Evolutionary conservation across 352 stramenopile genomes (phyloP), one percentile per base, ranked within the genome.

Genomic region (Pythium plurisporium): DNA sequence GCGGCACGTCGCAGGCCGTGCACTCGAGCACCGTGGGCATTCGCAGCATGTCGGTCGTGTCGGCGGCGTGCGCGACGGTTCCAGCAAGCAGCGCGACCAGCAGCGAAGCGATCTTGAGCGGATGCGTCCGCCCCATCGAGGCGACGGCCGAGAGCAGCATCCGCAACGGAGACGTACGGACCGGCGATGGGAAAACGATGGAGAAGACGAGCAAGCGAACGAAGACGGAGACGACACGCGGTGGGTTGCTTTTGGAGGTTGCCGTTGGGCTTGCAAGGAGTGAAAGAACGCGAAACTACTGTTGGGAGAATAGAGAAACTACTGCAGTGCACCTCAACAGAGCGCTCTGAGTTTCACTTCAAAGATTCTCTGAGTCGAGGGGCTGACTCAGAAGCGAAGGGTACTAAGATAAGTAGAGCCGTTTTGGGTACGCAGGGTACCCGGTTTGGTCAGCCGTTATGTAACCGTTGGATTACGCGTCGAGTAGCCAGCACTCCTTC

Each of bases 1-100:
- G 38, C 10, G 81, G 81, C 30, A 85, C 70, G 64, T 87, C 80
- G 48, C 80, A 90, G 10, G 74, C 64, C 30, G 58, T 70, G 52
- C 80, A 90, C 38, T 69, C 57, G 37, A 70, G 51, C 17, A 72
- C 29, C 17, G 54, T 55, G 12, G 58, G 59, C 49, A 71, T 41
- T 33, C 25, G 31, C 6, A 59, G 29, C 26, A 56, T 26, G 22
- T 40, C 33, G 22, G 57, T 44, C 9, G 34, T 33, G 12, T 11
- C 42, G 5, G 31, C 23, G 15, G 25, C 53, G 17, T n/a, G n/a
- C n/a, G n/a, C n/a, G n/a, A n/a, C n/a, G n/a, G n/a, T n/a, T n/a
- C n/a, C n/a, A n/a, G n/a, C n/a, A n/a, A n/a, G n/a, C n/a, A n/a
- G n/a, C n/a, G n/a, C n/a, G n/a, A n/a, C n/a, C n/a, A n/a, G n/a